Evolutionary conservation across 768 basidiomycete species (phyloP), one percentile per base, ranked within the genome.

Genomic region (Infundibulicybe gibba): DNA sequence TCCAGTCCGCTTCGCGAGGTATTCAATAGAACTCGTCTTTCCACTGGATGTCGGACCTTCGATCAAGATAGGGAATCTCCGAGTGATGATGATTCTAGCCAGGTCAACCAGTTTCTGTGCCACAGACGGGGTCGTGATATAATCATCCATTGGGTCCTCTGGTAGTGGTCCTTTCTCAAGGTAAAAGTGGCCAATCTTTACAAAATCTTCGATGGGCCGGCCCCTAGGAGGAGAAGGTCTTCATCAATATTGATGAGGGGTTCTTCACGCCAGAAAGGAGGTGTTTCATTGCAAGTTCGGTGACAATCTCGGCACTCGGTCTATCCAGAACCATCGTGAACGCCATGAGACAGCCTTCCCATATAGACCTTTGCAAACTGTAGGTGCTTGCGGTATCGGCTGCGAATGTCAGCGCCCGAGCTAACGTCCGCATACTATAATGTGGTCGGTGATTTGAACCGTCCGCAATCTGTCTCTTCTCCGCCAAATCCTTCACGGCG

Each of bases 11-110:
- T 81, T 81, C 5, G 97, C 95, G 21, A 99, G 79, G 63, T 94
- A 98, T 67, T 97, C 94, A 39, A 99, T 83, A 1, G 95, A 90
- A 55, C 91, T 94, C 2, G 97, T 99, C 72, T 99, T 99, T 33
- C 97, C 97, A 47, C 87, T 89, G 1, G 97, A 98, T 0, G 97
- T 99, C 0, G 95, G 97, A 1, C 97, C 97, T 69, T 99, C 95
- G 47, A 99, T 95, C 9, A 99, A 76, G 13, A 99, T 87, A 3
- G 97, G 97, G 56, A 95, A 97, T 47, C 85, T 80, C 43, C 88
- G 78, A 1, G 93, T 94, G 41, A 89, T 69, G 44, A 95, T 82
- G 54, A 97, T 94, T 19, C 97, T 78, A 2, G 94, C 86, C n/a
- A 99, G 79, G 64, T 97, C 89, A 34, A 93, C 75, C n/a, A 99